These are phyloP conservation scores for Lachnellula occidentalis DNA, from an alignment of 2,329 filamentous ascomycete species.

Conservation along the genomic window DNA sequence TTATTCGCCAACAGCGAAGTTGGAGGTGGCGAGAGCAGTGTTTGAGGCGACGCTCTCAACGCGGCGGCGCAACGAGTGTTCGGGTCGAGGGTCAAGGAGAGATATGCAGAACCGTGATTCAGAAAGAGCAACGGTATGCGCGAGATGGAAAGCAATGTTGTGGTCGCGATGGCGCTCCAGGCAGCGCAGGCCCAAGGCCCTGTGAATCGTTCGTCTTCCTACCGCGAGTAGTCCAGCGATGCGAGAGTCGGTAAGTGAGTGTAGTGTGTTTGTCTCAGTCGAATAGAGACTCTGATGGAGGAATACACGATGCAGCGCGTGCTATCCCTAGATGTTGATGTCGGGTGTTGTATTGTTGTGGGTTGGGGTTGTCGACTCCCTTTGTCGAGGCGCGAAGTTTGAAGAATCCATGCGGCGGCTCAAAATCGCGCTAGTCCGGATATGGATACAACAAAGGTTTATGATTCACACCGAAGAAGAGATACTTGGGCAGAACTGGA, in stretches of 20 bases:
- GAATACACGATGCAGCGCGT: slow-evolving; percentile 31
- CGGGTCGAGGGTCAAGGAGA: slow-evolving; percentile 11
- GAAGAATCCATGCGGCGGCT: neutral
- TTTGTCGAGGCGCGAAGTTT: slow-evolving; percentile 2
- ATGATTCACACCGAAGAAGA: too few species aligned
- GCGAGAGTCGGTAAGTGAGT: slow-evolving; percentile 22
- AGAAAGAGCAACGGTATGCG: slow-evolving; percentile 19
- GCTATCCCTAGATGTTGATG: slow-evolving; percentile 28
- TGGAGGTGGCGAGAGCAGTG: slow-evolving; percentile 10
- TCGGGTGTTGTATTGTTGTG: slow-evolving; percentile 6
- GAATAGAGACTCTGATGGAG: slow-evolving; percentile 27
- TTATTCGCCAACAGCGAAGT: slow-evolving; percentile 4
- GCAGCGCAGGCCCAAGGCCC: slow-evolving; percentile 30
- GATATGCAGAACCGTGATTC: slow-evolving; percentile 11
- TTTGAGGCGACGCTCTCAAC: slow-evolving; percentile 11
- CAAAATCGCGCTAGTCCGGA: neutral
- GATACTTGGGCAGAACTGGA: too few species aligned
- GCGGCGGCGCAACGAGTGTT: slow-evolving; percentile 23
- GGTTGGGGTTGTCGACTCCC: neutral
- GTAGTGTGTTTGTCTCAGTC: slow-evolving; percentile 26
- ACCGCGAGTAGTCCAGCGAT: slow-evolving; percentile 21
- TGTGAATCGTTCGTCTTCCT: slow-evolving; percentile 19
- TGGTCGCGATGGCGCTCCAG: slow-evolving; percentile 28
- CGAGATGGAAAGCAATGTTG: slow-evolving; percentile 19
- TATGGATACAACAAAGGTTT: too few species aligned